Evolutionary conservation across 768 basidiomycete genomes (phyloP).

Genomic region (Rhizopogon vulgaris): DNA sequence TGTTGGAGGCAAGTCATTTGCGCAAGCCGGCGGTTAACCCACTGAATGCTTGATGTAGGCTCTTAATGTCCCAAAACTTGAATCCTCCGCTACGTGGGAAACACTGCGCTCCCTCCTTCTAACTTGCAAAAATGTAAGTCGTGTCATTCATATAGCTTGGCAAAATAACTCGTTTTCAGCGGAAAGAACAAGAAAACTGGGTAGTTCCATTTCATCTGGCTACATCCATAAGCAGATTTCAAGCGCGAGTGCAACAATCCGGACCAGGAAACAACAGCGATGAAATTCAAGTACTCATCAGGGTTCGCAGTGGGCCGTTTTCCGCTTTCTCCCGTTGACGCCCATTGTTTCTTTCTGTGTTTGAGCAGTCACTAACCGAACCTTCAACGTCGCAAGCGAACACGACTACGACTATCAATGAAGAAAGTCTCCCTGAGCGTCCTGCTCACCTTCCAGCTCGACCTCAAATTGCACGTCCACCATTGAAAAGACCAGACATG

Average conservation of each 20-base stretch:
- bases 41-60: constrained; percentile 7
- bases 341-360: constrained; percentile 33
- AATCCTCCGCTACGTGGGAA: constrained; percentile 17
- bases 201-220: constrained; percentile 34
- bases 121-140: constrained; percentile 20
- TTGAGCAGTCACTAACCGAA: constrained; percentile 38
- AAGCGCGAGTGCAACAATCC: constrained; percentile 19
- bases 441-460: constrained; percentile 24
- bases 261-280: constrained; percentile 15
- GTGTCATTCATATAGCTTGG: constrained; percentile 3
- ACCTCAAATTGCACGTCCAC: constrained; percentile 9
- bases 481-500: constrained; percentile 10
- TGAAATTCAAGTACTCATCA: constrained; percentile 40
- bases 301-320: constrained; percentile 50
- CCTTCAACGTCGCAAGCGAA: constrained; percentile 13
- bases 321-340: constrained; percentile 28
- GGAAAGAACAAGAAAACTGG: constrained; percentile 38
- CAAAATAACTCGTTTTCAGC: constrained; percentile 31
- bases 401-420: constrained; percentile 10
- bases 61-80: constrained; percentile 20
- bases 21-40: neutral
- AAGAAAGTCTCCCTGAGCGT: constrained; percentile 7
- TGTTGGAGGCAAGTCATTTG: constrained; percentile 36
- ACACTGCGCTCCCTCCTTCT: constrained; percentile 16
- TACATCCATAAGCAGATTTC: constrained; percentile 27